Conservation (phyloP, 2,329 filamentous ascomycete species). For the Nemania abortiva region DNA sequence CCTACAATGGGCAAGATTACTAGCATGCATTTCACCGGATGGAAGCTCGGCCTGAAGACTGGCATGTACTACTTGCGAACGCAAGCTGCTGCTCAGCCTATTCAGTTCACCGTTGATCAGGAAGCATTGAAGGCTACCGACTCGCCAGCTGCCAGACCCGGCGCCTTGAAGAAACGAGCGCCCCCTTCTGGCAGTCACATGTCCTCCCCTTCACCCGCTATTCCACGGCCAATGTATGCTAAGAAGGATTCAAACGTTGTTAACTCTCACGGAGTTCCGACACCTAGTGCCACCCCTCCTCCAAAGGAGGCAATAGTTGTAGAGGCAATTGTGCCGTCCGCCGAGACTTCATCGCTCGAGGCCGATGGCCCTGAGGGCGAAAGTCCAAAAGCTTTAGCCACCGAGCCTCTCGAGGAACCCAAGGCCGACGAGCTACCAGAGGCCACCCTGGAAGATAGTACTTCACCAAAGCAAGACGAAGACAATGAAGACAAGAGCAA, state of each 20-base stretch:
- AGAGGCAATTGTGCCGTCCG: conserved; percentile 66
- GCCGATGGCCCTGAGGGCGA: conserved; percentile 82
- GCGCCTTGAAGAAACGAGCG: conserved; percentile 76
- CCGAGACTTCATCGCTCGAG: conserved; percentile 76
- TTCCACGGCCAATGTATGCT: conserved; percentile 76
- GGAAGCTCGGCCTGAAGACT: conserved; percentile 99
- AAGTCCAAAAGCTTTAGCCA: conserved; percentile 81
- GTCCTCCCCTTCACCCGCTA: conserved; percentile 68
- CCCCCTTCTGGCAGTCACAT: conserved; percentile 66
- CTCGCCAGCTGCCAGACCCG: conserved; percentile 76
- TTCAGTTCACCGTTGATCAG: conserved; percentile 99
- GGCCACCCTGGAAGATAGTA: conserved; percentile 64
- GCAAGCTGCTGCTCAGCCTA: conserved; percentile 94
- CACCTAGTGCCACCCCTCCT: conserved; percentile 75
- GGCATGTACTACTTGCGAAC: conserved; percentile 99
- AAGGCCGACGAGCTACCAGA: conserved; percentile 75
- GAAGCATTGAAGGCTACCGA: conserved; percentile 91
- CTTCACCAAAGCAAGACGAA: conserved; percentile 71
- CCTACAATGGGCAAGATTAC: conserved; percentile 99
- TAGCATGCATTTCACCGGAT: conserved; percentile 98
- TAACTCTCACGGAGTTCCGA: conserved; percentile 72
- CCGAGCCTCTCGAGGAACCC: conserved; percentile 73
- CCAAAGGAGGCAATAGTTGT: conserved; percentile 54
- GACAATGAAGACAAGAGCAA: conserved; percentile 78
- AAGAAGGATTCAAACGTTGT: conserved; percentile 60